Percentiles rank a stretch among this genome's conserved stretches.
These are phyloP conservation scores for Cyclotella kingstonii DNA, from an alignment of 108 stramenopile species.

Conservation along the genomic window DNA sequence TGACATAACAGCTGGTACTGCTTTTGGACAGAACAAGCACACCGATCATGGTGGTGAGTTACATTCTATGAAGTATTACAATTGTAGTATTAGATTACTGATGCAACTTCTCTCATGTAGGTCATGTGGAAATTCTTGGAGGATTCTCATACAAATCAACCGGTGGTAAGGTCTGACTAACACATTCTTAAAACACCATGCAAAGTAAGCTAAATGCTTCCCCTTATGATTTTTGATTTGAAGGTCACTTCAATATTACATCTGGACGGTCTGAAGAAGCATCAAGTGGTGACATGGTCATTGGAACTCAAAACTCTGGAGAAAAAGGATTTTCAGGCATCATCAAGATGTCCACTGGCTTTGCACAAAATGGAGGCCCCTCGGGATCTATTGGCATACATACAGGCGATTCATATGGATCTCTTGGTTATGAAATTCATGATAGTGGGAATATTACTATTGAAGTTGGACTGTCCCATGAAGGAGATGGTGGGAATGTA, in stretches of 20 bases:
- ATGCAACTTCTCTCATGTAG: no score
- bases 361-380: background rate
- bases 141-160: constrained; percentile 1
- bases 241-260: constrained; percentile 1
- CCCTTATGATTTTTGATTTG: no score
- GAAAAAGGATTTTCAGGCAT: background rate
- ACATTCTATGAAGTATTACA: background rate
- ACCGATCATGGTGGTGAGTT: background rate
- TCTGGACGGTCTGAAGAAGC: constrained; percentile 1
- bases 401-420: constrained; percentile 3
- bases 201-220: no score
- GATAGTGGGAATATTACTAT: constrained; percentile 6
- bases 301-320: background rate
- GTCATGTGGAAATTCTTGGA: constrained; percentile 11
- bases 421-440: background rate
- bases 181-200: no score
- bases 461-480: background rate
- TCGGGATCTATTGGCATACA: background rate
- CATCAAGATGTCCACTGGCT: constrained; percentile 1
- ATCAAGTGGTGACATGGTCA: background rate
- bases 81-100: no score
- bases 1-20: constrained; percentile 3
- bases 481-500: constrained; percentile 7
- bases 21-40: background rate
- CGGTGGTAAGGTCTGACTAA: constrained; percentile 4